Percentiles rank a stretch among this genome's conserved stretches.
Evolutionary conservation across 129 eudicot species (phyloP).

Genomic region (Gnaphalium uliginosum): DNA sequence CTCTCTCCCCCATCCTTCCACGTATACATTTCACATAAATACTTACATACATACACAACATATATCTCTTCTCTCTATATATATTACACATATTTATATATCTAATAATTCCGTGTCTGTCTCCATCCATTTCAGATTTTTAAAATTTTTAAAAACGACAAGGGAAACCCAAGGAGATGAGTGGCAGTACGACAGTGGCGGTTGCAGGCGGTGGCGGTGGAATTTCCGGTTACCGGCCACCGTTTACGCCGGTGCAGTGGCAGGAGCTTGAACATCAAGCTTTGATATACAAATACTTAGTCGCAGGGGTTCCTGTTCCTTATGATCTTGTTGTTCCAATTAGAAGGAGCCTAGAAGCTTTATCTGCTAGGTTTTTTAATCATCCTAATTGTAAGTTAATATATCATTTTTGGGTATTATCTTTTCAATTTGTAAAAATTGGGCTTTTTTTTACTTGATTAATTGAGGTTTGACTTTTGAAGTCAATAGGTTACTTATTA

Average conservation of each 20-base stretch:
- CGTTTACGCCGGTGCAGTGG: conserved; percentile 73
- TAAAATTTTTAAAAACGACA: conserved; percentile 3
- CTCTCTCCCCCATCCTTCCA: conserved; percentile 30
- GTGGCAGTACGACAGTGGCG: conserved; percentile 46
- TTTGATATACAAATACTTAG: conserved; percentile 63
- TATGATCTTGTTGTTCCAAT: conserved; percentile 76
- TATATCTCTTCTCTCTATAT: neutral
- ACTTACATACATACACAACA: neutral
- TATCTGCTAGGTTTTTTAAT: conserved; percentile 59
- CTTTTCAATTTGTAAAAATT: too few relatives aligned
- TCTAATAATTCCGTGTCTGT: neutral
- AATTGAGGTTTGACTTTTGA: conserved; percentile 7
- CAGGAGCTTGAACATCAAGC: conserved; percentile 87
- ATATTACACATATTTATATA: neutral
- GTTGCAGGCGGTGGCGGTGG: conserved; percentile 40
- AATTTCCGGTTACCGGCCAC: conserved; percentile 42
- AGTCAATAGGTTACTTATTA: neutral
- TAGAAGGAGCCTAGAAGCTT: conserved; percentile 57
- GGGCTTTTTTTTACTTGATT: conserved; percentile 1
- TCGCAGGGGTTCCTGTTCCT: conserved; percentile 73
- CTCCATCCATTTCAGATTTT: conserved; percentile 14
- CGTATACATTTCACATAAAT: conserved; percentile 22
- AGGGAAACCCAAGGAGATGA: conserved; percentile 25
- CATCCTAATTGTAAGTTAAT: conserved; percentile 62
- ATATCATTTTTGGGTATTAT: too few relatives aligned